Conservation (phyloP, 2,329 filamentous ascomycete genomes). For the Epichloe uncinata region DNA sequence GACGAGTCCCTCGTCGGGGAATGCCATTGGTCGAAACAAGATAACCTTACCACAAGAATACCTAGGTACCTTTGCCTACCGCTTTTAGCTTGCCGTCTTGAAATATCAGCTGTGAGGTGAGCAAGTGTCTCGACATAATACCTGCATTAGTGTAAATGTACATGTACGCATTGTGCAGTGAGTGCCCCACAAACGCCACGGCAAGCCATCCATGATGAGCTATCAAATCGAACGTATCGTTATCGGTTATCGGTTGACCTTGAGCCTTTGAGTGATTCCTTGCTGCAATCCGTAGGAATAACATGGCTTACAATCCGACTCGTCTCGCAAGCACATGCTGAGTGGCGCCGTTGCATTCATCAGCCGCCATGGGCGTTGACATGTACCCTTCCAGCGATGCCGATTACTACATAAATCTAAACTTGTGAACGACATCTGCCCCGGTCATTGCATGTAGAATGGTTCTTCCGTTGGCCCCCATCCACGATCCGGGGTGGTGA, state of each 20-base stretch:
- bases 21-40: background rate
- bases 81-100: too few relatives aligned
- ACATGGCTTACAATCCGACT: background rate
- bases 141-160: constrained; percentile 3
- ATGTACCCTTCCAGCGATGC: background rate
- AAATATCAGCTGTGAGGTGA: background rate
- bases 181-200: background rate
- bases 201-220: background rate
- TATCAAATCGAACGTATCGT: background rate
- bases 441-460: too few relatives aligned
- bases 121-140: constrained; percentile 6
- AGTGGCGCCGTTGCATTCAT: background rate
- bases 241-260: background rate
- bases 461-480: too few relatives aligned
- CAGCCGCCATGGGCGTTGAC: background rate
- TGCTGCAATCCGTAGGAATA: background rate
- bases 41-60: too few relatives aligned
- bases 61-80: too few relatives aligned
- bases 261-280: background rate
- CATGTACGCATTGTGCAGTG: background rate
- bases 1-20: background rate
- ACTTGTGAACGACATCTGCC: too few relatives aligned
- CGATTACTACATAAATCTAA: background rate
- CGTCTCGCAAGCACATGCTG: background rate
- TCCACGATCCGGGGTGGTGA: too few relatives aligned